Conservation (phyloP, 805 yeast genomes). For the Priceomyces castillae region DNA sequence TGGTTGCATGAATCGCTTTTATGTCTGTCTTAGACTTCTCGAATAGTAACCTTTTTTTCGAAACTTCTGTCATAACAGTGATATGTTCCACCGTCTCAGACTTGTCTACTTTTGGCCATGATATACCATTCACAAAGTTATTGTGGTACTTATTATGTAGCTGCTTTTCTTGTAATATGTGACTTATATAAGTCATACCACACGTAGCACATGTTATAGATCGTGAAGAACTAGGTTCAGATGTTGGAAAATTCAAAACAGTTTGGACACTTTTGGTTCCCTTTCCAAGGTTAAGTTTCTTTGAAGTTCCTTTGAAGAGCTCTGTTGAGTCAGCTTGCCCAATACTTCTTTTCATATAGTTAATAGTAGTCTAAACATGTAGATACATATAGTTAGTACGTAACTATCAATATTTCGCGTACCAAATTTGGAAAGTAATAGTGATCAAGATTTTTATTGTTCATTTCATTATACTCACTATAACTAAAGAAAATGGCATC, state of each 20-base stretch:
- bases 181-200: constrained; percentile 50
- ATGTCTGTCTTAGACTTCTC: constrained; percentile 18
- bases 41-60: constrained; percentile 25
- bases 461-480: neutral
- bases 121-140: constrained; percentile 46
- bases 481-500: constrained; percentile 16
- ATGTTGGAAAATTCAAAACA: constrained; percentile 12
- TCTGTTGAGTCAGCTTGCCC: neutral
- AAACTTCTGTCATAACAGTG: constrained; percentile 31
- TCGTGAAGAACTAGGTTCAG: constrained; percentile 2
- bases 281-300: neutral
- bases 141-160: constrained; percentile 54
- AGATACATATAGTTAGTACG: neutral
- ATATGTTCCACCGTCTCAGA: constrained; percentile 9
- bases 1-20: constrained; percentile 12
- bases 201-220: constrained; percentile 45
- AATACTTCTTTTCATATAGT: neutral
- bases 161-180: constrained; percentile 40
- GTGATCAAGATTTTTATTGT: neutral
- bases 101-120: constrained; percentile 34
- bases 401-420: neutral
- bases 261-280: constrained; percentile 16
- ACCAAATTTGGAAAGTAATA: neutral
- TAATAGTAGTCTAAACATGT: too few relatives aligned
- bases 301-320: neutral